phyloP scores from a whole-genome alignment of 176 grass and related monocot genomes.

The Microstegium vimineum region DNA sequence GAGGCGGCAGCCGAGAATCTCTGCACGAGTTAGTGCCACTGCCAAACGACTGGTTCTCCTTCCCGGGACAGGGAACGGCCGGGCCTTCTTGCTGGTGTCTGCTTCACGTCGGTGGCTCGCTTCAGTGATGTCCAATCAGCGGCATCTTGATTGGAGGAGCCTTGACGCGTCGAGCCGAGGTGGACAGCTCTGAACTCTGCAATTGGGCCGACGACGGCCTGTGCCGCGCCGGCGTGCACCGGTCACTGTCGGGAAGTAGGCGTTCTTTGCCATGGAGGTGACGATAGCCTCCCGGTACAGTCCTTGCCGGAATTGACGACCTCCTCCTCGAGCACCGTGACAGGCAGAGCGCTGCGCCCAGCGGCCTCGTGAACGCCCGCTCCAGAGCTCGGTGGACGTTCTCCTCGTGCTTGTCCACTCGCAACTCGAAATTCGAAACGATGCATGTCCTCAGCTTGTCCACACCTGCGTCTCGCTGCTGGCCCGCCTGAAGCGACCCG shows the following conservation, averaged over 20 bases:
- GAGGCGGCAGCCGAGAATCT: slow-evolving; percentile 38
- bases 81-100: slow-evolving; percentile 32
- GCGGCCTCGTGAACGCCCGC: slow-evolving; percentile 79
- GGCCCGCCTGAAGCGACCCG: too few species aligned
- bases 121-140: slow-evolving; percentile 38
- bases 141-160: slow-evolving; percentile 21
- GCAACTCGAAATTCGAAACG: neutral
- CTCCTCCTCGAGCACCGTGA: slow-evolving; percentile 87
- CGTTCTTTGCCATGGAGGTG: slow-evolving; percentile 45
- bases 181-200: slow-evolving; percentile 8
- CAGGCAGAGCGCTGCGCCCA: slow-evolving; percentile 79
- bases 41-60: slow-evolving; percentile 57
- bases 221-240: slow-evolving; percentile 21
- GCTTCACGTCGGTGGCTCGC: too few species aligned
- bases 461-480: too few species aligned
- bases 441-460: neutral
- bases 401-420: slow-evolving; percentile 94
- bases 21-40: slow-evolving; percentile 33
- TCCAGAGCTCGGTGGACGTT: slow-evolving; percentile 88
- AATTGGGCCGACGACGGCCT: neutral
- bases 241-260: slow-evolving; percentile 1
- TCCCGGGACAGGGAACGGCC: slow-evolving; percentile 33
- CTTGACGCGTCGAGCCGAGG: neutral
- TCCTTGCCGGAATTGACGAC: slow-evolving; percentile 62
- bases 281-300: slow-evolving; percentile 78